These are phyloP conservation scores for Coemansia sp. DNA, from an alignment of 192 early-diverging fungal species.

Conservation along the genomic window DNA sequence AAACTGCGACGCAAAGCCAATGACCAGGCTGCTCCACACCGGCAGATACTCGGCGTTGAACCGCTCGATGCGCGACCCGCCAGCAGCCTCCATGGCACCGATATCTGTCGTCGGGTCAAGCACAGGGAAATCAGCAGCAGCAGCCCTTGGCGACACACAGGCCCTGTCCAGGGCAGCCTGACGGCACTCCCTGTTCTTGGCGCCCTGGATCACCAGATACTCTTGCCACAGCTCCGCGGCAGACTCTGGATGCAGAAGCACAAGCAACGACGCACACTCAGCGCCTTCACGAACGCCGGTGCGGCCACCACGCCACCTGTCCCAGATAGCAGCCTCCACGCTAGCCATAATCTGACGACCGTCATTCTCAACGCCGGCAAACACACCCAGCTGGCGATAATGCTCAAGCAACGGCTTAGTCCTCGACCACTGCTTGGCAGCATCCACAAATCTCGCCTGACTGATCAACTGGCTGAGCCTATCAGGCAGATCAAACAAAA, in stretches of 20 bases:
- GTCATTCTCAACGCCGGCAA: slow-evolving; percentile 77
- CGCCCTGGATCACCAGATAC: slow-evolving; percentile 44
- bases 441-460: slow-evolving; percentile 64
- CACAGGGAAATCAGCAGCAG: slow-evolving; percentile 7
- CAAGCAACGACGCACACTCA: slow-evolving; percentile 45
- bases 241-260: slow-evolving; percentile 33
- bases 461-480: slow-evolving; percentile 65
- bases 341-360: slow-evolving; percentile 76
- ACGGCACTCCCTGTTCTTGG: slow-evolving; percentile 29
- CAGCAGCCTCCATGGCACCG: not conserved
- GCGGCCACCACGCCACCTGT: slow-evolving; percentile 24
- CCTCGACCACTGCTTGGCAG: slow-evolving; percentile 73
- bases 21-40: slow-evolving; percentile 45
- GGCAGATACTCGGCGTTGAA: slow-evolving; percentile 46
- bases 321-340: slow-evolving; percentile 63
- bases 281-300: slow-evolving; percentile 37
- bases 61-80: slow-evolving; percentile 19
- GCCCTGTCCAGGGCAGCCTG: slow-evolving; percentile 23
- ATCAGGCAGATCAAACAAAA: slow-evolving; percentile 84
- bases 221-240: slow-evolving; percentile 32
- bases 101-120: not conserved
- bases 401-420: slow-evolving; percentile 72
- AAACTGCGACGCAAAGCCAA: slow-evolving; percentile 56
- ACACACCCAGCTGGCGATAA: slow-evolving; percentile 74
- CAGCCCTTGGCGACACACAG: not conserved